Base-by-base conservation (phyloP, 495 filamentous ascomycete genomes). In the Aspergillus baeticus region DNA sequence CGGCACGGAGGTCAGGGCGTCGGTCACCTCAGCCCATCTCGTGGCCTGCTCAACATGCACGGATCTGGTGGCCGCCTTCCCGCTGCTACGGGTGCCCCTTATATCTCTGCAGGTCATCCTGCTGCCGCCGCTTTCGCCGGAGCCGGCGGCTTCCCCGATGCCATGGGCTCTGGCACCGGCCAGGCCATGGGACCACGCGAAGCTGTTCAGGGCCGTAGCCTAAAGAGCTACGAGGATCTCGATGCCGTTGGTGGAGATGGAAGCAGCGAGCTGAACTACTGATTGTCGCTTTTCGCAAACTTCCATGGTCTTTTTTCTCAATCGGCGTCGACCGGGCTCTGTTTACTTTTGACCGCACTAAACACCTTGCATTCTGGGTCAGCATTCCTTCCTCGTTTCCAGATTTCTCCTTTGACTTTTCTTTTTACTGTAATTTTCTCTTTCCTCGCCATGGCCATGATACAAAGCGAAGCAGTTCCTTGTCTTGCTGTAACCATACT, bases 141-240 rank as follows among this genome's bases (percentile, higher is more conserved):
- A 51, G 68, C 74, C 11, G 72, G 69, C 49, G 73, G 68, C 26
- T 85, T 79, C 61, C 65, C 72, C 6, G 75, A 77, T 54, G 72
- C 76, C 1, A 69, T 72, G 57, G 73, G 72, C 35, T 76, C 71
- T 17, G 84, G 84, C 39, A 82, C 82, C 47, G 84, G 85, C 3
- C 78, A 87, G 42, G 84, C 87, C 1, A 84, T 92, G 58, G 89
- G 88, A 2, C 91, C 92, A 3, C 76, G 87, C 14, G 91, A 95
- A 72, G 89, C 92, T 1, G 90, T 96, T 2, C 87, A 92, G 59
- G 94, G 95, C 4, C 82, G 94, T 42, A 96, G 88, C 38, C 66
- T 98, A 33, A 96, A 94, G 79, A 95, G 89, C 69, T 98, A 98
- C 70, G 95, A 98, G 70, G 94, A 98, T 71, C 75, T 98, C 2